phyloP scores from a whole-genome alignment of 2,329 filamentous ascomycete species.

The Herpotrichia juniperi region DNA sequence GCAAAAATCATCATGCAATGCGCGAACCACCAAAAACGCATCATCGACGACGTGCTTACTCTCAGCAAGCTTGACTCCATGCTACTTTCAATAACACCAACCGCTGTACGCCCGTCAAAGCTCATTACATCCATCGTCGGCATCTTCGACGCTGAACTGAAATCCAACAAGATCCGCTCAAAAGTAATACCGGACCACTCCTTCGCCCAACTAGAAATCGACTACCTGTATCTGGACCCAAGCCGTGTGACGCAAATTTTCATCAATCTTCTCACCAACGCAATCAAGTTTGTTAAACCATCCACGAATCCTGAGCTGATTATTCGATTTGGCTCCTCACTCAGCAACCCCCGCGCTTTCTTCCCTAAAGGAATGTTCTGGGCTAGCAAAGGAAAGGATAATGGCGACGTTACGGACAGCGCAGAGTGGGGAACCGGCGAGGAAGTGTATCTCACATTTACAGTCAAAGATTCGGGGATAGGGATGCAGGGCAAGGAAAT shows the following conservation, averaged over 20 bases:
- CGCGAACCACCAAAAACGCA: conserved; percentile 54
- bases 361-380: conserved; percentile 38
- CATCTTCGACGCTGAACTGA: conserved; percentile 48
- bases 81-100: conserved; percentile 51
- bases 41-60: conserved; percentile 56
- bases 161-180: conserved; percentile 37
- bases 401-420: conserved; percentile 28
- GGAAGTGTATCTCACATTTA: conserved; percentile 46
- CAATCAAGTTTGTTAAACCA: conserved; percentile 50
- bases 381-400: conserved; percentile 29
- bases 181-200: conserved; percentile 44
- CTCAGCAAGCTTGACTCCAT: conserved; percentile 54
- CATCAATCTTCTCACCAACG: conserved; percentile 73
- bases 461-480: conserved; percentile 49
- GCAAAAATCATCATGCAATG: conserved; percentile 54
- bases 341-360: conserved; percentile 26
- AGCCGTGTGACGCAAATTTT: conserved; percentile 69
- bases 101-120: conserved; percentile 43
- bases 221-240: conserved; percentile 50
- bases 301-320: conserved; percentile 42
- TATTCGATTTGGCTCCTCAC: conserved; percentile 45
- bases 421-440: conserved; percentile 47
- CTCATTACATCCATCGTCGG: conserved; percentile 43
- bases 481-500: conserved; percentile 49
- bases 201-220: conserved; percentile 41